phyloP scores from a whole-genome alignment of 1,284 basidiomycete species.

The Tilletiopsis washingtonensis region DNA sequence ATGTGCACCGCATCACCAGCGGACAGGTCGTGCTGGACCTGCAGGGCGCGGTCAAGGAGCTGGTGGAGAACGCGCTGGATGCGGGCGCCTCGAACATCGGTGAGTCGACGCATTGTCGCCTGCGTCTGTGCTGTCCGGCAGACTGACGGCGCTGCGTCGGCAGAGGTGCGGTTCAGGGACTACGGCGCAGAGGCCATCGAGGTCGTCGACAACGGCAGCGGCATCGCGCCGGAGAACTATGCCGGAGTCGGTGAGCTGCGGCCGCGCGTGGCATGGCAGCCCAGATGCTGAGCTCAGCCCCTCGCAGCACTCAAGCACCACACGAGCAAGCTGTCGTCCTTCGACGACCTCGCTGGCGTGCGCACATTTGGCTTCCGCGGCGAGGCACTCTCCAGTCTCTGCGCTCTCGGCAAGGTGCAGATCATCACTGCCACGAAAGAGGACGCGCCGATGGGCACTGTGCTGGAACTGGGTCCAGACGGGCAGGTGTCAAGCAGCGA shows the following conservation, averaged over 20 bases:
- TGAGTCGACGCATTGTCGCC: slow-evolving; percentile 44
- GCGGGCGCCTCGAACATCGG: slow-evolving; percentile 81
- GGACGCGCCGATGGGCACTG: slow-evolving; percentile 39
- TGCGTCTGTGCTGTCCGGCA: background rate
- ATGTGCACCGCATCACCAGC: slow-evolving; percentile 59
- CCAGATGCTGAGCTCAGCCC: background rate
- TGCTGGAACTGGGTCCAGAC: slow-evolving; percentile 26
- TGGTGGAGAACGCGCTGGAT: slow-evolving; percentile 92
- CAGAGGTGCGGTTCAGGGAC: slow-evolving; percentile 85
- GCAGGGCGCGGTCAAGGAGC: slow-evolving; percentile 85
- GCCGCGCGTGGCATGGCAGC: background rate
- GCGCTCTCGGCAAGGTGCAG: slow-evolving; percentile 63
- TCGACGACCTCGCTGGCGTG: slow-evolving; percentile 66
- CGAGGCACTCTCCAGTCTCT: slow-evolving; percentile 87
- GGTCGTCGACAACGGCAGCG: slow-evolving; percentile 84
- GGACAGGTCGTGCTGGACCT: slow-evolving; percentile 93
- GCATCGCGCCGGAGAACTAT: slow-evolving; percentile 71
- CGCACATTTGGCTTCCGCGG: slow-evolving; percentile 91
- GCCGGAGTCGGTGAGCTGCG: slow-evolving; percentile 61
- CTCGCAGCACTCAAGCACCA: slow-evolving; percentile 74
- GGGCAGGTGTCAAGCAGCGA: slow-evolving; percentile 30
- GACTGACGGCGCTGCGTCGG: background rate
- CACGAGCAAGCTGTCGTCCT: slow-evolving; percentile 80
- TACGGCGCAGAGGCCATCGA: slow-evolving; percentile 79
- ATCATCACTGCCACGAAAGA: slow-evolving; percentile 37